phyloP scores from a whole-genome alignment of 768 basidiomycete species.

The Lactarius hatsudake region DNA sequence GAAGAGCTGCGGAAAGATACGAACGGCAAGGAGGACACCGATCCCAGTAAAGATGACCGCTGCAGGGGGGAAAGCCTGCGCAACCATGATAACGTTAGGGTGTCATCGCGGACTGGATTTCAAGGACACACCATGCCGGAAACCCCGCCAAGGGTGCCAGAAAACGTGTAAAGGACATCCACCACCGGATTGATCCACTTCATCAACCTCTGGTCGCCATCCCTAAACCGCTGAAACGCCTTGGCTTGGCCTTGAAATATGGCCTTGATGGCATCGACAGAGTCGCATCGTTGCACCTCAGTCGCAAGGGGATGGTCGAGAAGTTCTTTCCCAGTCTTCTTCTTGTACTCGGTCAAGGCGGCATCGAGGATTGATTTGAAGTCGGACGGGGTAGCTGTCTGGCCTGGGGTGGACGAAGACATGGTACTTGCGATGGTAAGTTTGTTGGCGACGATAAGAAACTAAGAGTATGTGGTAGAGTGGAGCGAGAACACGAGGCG shows the following conservation, averaged over 20 bases:
- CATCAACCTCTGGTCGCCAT: background rate
- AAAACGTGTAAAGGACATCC: slow-evolving; percentile 3
- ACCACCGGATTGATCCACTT: slow-evolving; percentile 6
- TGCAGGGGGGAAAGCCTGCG: slow-evolving; percentile 1
- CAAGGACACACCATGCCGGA: background rate
- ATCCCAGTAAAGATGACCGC: background rate
- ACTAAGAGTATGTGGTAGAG: too few relatives aligned
- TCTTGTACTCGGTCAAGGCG: slow-evolving; percentile 4
- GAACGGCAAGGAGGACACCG: slow-evolving; percentile 3
- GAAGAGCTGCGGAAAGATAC: background rate
- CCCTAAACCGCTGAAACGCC: background rate
- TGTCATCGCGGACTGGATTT: too few relatives aligned
- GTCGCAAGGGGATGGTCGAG: slow-evolving; percentile 4
- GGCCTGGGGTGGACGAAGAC: too few relatives aligned
- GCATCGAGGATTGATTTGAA: slow-evolving; percentile 1
- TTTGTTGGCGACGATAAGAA: too few relatives aligned
- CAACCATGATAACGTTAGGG: background rate
- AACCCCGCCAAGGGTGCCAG: background rate
- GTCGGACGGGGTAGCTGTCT: background rate
- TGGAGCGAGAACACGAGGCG: too few relatives aligned
- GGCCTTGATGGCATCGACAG: background rate
- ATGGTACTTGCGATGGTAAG: too few relatives aligned
- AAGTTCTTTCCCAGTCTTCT: slow-evolving; percentile 1
- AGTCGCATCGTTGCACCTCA: slow-evolving; percentile 2
- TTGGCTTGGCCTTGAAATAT: slow-evolving; percentile 3